Evolutionary conservation across 2,329 filamentous ascomycete species (phyloP).

Genomic region (Cordyceps sp.): DNA sequence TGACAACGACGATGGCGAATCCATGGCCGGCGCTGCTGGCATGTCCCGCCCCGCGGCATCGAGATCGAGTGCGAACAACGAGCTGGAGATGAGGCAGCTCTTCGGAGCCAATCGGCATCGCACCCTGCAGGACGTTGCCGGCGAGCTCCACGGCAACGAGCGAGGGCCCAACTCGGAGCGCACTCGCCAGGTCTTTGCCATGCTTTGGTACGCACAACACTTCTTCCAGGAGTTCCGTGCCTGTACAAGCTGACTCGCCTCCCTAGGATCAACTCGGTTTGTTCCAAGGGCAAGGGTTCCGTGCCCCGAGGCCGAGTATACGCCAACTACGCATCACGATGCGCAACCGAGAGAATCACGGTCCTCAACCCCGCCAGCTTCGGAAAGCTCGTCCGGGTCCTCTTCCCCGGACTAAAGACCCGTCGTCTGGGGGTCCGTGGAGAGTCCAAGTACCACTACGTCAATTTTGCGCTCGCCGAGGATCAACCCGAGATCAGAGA

Average conservation of each 20-base stretch:
- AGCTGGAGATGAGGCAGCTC: slow-evolving; percentile 63
- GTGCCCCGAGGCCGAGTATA: slow-evolving; percentile 89
- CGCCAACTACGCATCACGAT: slow-evolving; percentile 84
- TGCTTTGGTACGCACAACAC: slow-evolving; percentile 71
- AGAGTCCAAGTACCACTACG: slow-evolving; percentile 97
- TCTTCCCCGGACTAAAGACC: slow-evolving; percentile 91
- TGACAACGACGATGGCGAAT: slow-evolving; percentile 39
- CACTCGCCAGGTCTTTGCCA: slow-evolving; percentile 72
- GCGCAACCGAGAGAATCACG: slow-evolving; percentile 83
- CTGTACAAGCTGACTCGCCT: no score
- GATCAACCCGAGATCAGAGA: slow-evolving; percentile 33
- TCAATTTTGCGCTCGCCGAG: slow-evolving; percentile 45
- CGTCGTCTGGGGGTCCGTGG: slow-evolving; percentile 81
- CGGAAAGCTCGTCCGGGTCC: slow-evolving; percentile 87
- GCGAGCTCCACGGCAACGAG: slow-evolving; percentile 63
- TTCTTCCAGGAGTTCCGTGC: no score
- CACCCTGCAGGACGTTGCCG: slow-evolving; percentile 52
- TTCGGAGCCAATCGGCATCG: slow-evolving; percentile 54
- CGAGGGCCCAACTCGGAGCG: slow-evolving; percentile 68
- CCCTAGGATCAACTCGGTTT: slow-evolving; percentile 54
- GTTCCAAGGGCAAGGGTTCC: slow-evolving; percentile 61
- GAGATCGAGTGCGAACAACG: slow-evolving; percentile 61
- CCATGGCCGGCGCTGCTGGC: slow-evolving; percentile 24
- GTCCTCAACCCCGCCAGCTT: slow-evolving; percentile 95
- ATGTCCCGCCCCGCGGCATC: slow-evolving; percentile 37